Evolutionary conservation across 1,139 yeast species (phyloP).

Genomic region (Candida sp.): DNA sequence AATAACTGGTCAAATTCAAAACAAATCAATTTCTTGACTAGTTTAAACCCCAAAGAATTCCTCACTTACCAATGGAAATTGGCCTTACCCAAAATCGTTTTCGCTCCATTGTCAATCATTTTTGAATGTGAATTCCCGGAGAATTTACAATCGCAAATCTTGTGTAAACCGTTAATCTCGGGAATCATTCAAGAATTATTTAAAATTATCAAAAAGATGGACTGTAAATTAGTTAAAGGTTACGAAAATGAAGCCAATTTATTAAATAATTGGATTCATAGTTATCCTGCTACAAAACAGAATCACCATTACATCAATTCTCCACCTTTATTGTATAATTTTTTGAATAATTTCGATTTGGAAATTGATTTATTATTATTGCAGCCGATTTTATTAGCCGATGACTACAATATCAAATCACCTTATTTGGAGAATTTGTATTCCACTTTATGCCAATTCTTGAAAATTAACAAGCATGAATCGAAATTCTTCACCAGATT

Average conservation of each 20-base stretch:
- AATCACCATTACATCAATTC: slow-evolving; percentile 37
- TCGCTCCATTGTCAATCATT: slow-evolving; percentile 70
- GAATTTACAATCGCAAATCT: slow-evolving; percentile 57
- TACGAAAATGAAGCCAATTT: slow-evolving; percentile 62
- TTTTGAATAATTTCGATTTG: slow-evolving; percentile 49
- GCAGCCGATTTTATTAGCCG: slow-evolving; percentile 85
- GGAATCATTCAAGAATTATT: slow-evolving; percentile 76
- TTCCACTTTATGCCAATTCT: slow-evolving; percentile 71
- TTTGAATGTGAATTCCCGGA: slow-evolving; percentile 69
- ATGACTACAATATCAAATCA: slow-evolving; percentile 79
- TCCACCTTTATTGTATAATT: slow-evolving; percentile 60
- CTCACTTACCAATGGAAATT: slow-evolving; percentile 80
- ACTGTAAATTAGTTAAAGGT: slow-evolving; percentile 65
- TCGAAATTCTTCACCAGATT: slow-evolving; percentile 35
- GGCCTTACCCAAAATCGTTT: slow-evolving; percentile 73
- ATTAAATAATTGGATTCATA: slow-evolving; percentile 49
- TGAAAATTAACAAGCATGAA: slow-evolving; percentile 42
- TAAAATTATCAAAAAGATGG: slow-evolving; percentile 75
- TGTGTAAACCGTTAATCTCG: slow-evolving; percentile 80
- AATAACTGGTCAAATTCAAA: slow-evolving; percentile 12
- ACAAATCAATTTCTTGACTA: slow-evolving; percentile 1
- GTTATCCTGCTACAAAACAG: slow-evolving; percentile 31
- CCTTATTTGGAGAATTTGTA: slow-evolving; percentile 88
- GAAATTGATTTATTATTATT: slow-evolving; percentile 72
- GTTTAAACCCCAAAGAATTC: slow-evolving; percentile 53